Evolutionary conservation across 2,329 filamentous ascomycete species (phyloP), one percentile per base, ranked within the genome.

Genomic region (Penicillium sp.): DNA sequence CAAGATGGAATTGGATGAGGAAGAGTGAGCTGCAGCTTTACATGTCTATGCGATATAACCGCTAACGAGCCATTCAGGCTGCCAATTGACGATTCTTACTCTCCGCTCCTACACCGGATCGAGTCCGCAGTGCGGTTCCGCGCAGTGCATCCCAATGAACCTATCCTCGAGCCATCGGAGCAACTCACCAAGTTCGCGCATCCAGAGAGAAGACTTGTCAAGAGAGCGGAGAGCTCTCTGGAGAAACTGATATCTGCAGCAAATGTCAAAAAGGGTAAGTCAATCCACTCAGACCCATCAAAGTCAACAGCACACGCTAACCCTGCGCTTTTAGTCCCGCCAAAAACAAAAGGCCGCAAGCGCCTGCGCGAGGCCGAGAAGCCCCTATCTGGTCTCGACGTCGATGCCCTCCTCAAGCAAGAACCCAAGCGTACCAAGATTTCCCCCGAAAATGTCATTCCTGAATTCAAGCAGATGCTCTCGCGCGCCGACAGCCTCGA

Each of bases 311-410:
- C 7, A n/a, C 42, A 43, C 62, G 35, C 69, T 76, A 60, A 78
- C 61, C n/a, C 12, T 4, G 4, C 11, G 14, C n/a, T 2, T 58
- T 7, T 67, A 89, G 92, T 96, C 0, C 90, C 91, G 7, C 88
- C 89, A 0, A 95, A 92, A 74, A 84, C 84, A 42, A 92, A 91
- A 74, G 88, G 90, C 38, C 88, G 87, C 62, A 89, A 89, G 70
- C 81, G 82, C 39, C 82, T 83, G 47, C 85, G 86, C 65, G 88
- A 96, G 34, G 78, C 84, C 0, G 84, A 89, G 59, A 94, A 94
- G 68, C 95, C 95, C 0, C 85, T 96, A 8, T 98, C 94, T 0
- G 93, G 93, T 20, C 87, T 99, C 42, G 90, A 98, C 68, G 84
- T 98, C 41, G 90, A 93, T 60, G 87, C 87, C 4, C 85, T 98